phyloP scores from a whole-genome alignment of 1,284 basidiomycete genomes.

The Tilletia caries region DNA sequence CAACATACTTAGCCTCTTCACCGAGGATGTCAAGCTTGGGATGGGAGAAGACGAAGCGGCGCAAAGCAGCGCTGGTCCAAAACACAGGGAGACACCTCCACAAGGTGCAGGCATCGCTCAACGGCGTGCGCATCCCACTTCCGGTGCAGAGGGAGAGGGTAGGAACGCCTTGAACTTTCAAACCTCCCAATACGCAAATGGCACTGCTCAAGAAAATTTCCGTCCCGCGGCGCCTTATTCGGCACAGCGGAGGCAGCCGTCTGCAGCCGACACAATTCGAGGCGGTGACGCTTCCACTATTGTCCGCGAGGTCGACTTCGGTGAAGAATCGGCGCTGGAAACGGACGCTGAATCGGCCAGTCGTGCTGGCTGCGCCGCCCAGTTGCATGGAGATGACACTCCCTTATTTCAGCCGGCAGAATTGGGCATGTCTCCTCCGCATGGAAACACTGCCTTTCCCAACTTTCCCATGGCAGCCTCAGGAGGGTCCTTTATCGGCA shows the following conservation, averaged over 20 bases:
- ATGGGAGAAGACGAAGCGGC: constrained; percentile 25
- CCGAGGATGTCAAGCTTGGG: constrained; percentile 89
- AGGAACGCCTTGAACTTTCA: too few relatives aligned
- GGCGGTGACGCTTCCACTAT: background rate
- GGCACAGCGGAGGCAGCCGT: background rate
- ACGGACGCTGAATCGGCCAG: background rate
- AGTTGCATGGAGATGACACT: too few relatives aligned
- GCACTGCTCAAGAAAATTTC: too few relatives aligned
- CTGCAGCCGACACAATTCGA: background rate
- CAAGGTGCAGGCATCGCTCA: too few relatives aligned
- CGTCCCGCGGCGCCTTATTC: background rate
- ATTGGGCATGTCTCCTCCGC: constrained; percentile 41
- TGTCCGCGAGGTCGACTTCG: background rate
- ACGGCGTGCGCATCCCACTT: too few relatives aligned
- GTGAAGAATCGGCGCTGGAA: background rate
- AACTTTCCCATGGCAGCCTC: constrained; percentile 26
- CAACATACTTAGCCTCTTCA: constrained; percentile 91
- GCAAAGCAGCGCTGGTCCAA: background rate
- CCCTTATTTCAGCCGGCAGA: too few relatives aligned
- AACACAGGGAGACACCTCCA: too few relatives aligned
- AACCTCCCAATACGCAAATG: too few relatives aligned
- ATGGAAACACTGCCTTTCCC: constrained; percentile 37
- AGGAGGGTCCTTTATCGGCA: background rate
- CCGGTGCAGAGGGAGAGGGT: too few relatives aligned
- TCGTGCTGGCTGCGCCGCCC: background rate